A percentile compares a stretch with the other conserved stretches of the same genome.
Evolutionary conservation across 2,329 filamentous ascomycete genomes (phyloP).

Genomic region (Ramichloridium luteum): DNA sequence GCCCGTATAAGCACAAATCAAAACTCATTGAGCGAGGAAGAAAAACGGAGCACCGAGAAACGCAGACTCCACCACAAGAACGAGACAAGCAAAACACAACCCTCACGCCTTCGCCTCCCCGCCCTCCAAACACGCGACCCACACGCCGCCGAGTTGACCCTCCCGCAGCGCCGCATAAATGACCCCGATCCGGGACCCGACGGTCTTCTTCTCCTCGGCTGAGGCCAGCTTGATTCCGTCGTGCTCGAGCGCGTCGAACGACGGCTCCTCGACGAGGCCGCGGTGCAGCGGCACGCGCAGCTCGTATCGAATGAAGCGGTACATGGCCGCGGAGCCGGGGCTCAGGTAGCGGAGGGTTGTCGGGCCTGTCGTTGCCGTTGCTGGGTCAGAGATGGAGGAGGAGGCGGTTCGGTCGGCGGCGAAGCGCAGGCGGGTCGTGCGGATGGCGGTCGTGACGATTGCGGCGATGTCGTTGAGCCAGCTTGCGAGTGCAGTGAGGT

Average conservation of each 20-base stretch:
- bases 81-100: too few species aligned
- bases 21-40: too few species aligned
- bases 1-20: too few species aligned
- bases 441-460: slow-evolving; percentile 5
- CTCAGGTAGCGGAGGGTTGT: slow-evolving; percentile 10
- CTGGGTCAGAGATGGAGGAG: too few species aligned
- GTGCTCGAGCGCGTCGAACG: slow-evolving; percentile 7
- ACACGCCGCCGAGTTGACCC: too few species aligned
- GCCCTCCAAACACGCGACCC: too few species aligned
- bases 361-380: slow-evolving; percentile 1
- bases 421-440: slow-evolving; percentile 5
- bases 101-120: too few species aligned
- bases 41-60: too few species aligned
- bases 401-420: too few species aligned
- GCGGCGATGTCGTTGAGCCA: slow-evolving; percentile 3
- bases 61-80: too few species aligned
- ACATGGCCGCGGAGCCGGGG: slow-evolving; percentile 12
- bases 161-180: slow-evolving; percentile 18
- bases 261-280: slow-evolving; percentile 17
- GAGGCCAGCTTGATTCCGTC: slow-evolving; percentile 6
- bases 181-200: slow-evolving; percentile 12
- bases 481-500: neutral
- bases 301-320: slow-evolving; percentile 14
- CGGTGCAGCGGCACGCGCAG: slow-evolving; percentile 13
- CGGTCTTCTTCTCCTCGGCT: slow-evolving; percentile 9